These are phyloP conservation scores for Persicaria maculosa DNA, from an alignment of 148 eudicot genomes.

Conservation along the genomic window DNA sequence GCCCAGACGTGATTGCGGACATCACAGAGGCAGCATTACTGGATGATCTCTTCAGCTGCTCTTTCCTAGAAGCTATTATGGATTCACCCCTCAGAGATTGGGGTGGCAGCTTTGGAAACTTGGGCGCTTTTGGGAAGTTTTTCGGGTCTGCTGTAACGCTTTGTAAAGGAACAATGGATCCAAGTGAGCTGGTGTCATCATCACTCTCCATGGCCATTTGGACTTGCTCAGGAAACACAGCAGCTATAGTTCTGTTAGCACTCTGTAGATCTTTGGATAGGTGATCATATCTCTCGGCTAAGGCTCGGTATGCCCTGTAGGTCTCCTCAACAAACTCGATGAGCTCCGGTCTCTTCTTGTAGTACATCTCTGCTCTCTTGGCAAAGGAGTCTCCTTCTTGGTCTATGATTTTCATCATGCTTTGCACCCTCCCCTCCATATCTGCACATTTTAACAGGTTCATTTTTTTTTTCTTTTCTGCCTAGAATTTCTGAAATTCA, in stretches of 20 bases:
- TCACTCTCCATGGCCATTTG: slow-evolving; percentile 54
- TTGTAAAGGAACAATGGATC: slow-evolving; percentile 22
- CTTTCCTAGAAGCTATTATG: slow-evolving; percentile 45
- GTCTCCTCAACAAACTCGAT: slow-evolving; percentile 66
- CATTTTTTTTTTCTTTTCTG: background rate
- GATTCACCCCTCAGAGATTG: slow-evolving; percentile 26
- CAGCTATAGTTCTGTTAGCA: slow-evolving; percentile 74
- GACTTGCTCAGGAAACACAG: slow-evolving; percentile 64
- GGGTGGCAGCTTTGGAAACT: slow-evolving; percentile 19
- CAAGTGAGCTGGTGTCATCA: slow-evolving; percentile 32
- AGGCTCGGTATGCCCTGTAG: slow-evolving; percentile 63
- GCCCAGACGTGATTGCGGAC: slow-evolving; percentile 29
- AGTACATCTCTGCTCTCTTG: slow-evolving; percentile 84
- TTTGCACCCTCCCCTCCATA: slow-evolving; percentile 73
- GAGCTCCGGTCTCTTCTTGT: slow-evolving; percentile 78
- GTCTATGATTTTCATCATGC: slow-evolving; percentile 63
- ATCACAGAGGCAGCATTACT: slow-evolving; percentile 15
- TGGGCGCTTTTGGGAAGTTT: slow-evolving; percentile 33
- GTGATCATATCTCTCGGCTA: slow-evolving; percentile 83
- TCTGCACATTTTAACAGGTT: slow-evolving; percentile 28
- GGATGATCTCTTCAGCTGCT: slow-evolving; percentile 35
- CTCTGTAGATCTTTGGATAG: slow-evolving; percentile 68
- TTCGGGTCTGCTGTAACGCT: slow-evolving; percentile 27
- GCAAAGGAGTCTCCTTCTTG: slow-evolving; percentile 94
- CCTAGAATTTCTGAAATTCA: background rate